Evolutionary conservation across 163 green algal genomes (phyloP), one percentile per base, ranked within the genome.

Genomic region (Scenedesmus sp.): DNA sequence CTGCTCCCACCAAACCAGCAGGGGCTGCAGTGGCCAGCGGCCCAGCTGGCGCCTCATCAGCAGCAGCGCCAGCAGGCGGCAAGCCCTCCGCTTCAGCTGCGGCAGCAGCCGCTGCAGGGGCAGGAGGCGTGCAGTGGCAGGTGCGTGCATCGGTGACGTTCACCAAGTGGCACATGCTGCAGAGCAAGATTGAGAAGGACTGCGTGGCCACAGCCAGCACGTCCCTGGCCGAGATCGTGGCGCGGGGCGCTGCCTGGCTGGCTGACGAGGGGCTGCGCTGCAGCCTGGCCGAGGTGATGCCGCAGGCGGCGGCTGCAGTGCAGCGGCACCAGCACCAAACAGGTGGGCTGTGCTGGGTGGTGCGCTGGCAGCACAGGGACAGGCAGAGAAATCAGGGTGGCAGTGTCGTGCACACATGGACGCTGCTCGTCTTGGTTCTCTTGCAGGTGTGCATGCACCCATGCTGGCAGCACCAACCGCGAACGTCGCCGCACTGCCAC

Each of bases 221-320:
- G 20, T 53, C 76, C 0, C 30, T 68, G 30, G 51, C 65, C 3
- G 12, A 61, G 10, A 78, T 86, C 7, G 37, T 91, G 35, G 35
- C 13, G 15, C 12, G 24, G 33, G 86, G n/a, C 1, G 10, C n/a
- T 35, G 37, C 22, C 6, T 91, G 86, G 86, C 33, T 85, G 44
- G 26, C 10, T 22, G 46, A 79, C 40, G 51, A 56, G 56, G 22
- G 40, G 13, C 13, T 15, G 9, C 35, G 86, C 44, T 9, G 42
- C 10, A 59, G 30, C 20, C 73, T 91, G 73, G 86, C 86, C 30
- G 86, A 65, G 0, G 86, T 86, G 7, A 85, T 91, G 76, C 86
- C 86, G 22, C 86, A 91, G 24, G 86, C 59, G n/a, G 83, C 82
- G 40, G 40, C 73, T 30, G 81, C 30, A 26, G 68, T 76, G 51